Evolutionary conservation across 805 yeast species (phyloP).

Genomic region (Danielia oregonensis): DNA sequence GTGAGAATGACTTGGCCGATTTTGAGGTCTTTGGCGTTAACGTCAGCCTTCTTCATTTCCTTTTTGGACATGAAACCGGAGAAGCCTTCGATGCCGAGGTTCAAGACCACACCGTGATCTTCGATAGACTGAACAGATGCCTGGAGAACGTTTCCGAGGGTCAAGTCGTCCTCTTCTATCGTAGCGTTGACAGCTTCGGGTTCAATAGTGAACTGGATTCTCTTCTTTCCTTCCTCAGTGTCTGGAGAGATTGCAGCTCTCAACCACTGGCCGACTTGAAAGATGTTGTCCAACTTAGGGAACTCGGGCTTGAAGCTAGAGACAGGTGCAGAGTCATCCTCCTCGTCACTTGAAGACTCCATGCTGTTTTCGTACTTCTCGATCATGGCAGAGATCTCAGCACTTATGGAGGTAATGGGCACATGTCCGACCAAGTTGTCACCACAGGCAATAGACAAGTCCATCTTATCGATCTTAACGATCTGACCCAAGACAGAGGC

Average conservation of each 20-base stretch:
- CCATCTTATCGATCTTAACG: slow-evolving; percentile 53
- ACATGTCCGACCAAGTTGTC: slow-evolving; percentile 79
- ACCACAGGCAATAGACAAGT: slow-evolving; percentile 68
- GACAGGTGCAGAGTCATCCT: slow-evolving; percentile 25
- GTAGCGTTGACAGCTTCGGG: slow-evolving; percentile 66
- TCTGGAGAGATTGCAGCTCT: slow-evolving; percentile 71
- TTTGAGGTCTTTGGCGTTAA: slow-evolving; percentile 32
- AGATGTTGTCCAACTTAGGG: slow-evolving; percentile 54
- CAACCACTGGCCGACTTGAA: slow-evolving; percentile 79
- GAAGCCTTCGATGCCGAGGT: slow-evolving; percentile 55
- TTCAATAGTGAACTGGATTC: slow-evolving; percentile 68
- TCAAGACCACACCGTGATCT: slow-evolving; percentile 86
- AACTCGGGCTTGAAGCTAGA: slow-evolving; percentile 34
- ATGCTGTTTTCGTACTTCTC: slow-evolving; percentile 51
- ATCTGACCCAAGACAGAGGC: slow-evolving; percentile 76
- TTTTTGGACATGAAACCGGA: slow-evolving; percentile 76
- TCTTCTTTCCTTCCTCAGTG: slow-evolving; percentile 48
- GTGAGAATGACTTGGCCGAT: slow-evolving; percentile 72
- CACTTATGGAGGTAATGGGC: slow-evolving; percentile 69
- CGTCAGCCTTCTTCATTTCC: slow-evolving; percentile 45
- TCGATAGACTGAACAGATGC: slow-evolving; percentile 75
- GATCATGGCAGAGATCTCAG: slow-evolving; percentile 52
- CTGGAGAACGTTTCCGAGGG: slow-evolving; percentile 63
- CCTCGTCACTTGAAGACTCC: slow-evolving; percentile 29
- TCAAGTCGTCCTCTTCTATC: slow-evolving; percentile 62